Conservation (phyloP, 176 grass and related monocot species). For the Luzula sylvatica region DNA sequence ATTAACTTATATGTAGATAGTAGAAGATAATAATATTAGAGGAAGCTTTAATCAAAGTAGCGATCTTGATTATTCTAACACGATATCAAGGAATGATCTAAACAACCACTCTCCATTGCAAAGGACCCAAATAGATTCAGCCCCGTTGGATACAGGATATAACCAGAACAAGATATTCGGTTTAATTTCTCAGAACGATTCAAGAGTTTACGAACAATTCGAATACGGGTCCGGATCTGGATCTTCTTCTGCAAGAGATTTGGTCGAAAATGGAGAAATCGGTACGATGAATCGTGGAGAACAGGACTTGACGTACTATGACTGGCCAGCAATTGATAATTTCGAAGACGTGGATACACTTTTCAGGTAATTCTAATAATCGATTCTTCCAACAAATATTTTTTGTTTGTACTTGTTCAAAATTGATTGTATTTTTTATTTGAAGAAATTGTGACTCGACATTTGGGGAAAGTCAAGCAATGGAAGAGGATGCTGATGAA, state of each 20-base stretch:
- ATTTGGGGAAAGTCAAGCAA: constrained; percentile 38
- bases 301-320: constrained; percentile 69
- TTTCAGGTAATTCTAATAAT: constrained; percentile 66
- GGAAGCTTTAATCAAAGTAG: not conserved
- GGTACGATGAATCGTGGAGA: constrained; percentile 36
- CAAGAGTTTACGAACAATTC: not conserved
- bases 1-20: constrained; percentile 3
- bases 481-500: constrained; percentile 36
- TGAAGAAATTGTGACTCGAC: constrained; percentile 65
- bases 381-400: not conserved
- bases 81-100: constrained; percentile 5
- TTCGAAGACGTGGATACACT: constrained; percentile 79
- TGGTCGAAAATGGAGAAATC: constrained; percentile 9
- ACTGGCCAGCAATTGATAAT: constrained; percentile 86
- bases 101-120: constrained; percentile 1
- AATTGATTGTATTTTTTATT: not conserved
- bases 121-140: constrained; percentile 1
- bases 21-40: constrained; percentile 10
- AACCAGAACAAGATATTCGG: constrained; percentile 13
- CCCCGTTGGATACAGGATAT: not conserved
- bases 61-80: constrained; percentile 14
- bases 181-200: not conserved
- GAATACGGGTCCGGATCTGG: not conserved
- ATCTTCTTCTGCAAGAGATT: not conserved
- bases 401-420: no score